Conservation (phyloP, 2,329 filamentous ascomycete genomes). For the Aspergillus floridensis region DNA sequence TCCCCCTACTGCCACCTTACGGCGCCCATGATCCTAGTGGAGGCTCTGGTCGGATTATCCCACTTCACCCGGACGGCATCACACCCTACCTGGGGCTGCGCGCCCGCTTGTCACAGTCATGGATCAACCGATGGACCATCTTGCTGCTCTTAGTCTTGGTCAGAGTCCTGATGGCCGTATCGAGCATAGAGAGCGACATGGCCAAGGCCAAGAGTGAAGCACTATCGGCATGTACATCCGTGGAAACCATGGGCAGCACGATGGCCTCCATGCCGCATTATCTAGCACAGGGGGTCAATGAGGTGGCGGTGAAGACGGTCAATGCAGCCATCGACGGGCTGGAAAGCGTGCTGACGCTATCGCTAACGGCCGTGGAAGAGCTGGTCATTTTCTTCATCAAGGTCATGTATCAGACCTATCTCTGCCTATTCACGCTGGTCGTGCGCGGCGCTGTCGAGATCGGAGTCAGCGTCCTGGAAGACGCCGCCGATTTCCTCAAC, state of each 20-base stretch:
- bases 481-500: conserved; percentile 61
- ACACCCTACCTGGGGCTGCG: conserved; percentile 91
- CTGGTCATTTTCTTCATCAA: conserved; percentile 91
- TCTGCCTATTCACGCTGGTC: conserved; percentile 82
- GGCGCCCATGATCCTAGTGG: conserved; percentile 48
- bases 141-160: conserved; percentile 81
- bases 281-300: conserved; percentile 83
- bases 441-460: conserved; percentile 75
- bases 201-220: conserved; percentile 75
- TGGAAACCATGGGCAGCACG: conserved; percentile 87
- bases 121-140: conserved; percentile 97
- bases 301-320: conserved; percentile 74
- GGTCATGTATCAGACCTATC: conserved; percentile 83
- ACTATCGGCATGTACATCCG: conserved; percentile 82
- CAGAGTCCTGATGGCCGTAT: conserved; percentile 73
- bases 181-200: conserved; percentile 70
- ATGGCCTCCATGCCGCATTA: conserved; percentile 99
- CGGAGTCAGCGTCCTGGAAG: conserved; percentile 60
- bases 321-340: conserved; percentile 77
- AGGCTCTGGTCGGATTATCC: conserved; percentile 53
- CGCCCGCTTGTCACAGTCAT: conserved; percentile 88
- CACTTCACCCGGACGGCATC: conserved; percentile 64
- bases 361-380: conserved; percentile 78
- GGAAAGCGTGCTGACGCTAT: conserved; percentile 73
- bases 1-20: conserved; percentile 42